phyloP scores from a whole-genome alignment of 352 stramenopile species.

The Globisporangium rhizosaccharum region DNA sequence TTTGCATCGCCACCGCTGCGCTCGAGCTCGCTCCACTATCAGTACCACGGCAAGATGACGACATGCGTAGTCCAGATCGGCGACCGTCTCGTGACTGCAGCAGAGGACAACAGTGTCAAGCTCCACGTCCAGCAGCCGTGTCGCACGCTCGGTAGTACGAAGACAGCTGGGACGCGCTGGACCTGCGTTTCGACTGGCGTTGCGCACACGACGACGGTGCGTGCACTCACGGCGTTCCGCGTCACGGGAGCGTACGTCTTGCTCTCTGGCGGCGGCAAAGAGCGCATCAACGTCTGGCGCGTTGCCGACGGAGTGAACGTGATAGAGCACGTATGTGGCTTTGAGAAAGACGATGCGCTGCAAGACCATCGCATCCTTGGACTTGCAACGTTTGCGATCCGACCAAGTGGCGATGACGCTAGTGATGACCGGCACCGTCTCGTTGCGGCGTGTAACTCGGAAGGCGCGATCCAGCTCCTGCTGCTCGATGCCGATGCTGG shows the following conservation, averaged over 20 bases:
- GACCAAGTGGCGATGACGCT: background rate
- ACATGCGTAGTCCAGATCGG: slow-evolving; percentile 52
- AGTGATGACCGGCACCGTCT: slow-evolving; percentile 31
- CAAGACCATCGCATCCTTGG: slow-evolving; percentile 85
- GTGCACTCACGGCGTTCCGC: slow-evolving; percentile 49
- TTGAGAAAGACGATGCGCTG: slow-evolving; percentile 45
- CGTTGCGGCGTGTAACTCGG: slow-evolving; percentile 69
- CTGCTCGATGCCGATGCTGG: slow-evolving; percentile 38
- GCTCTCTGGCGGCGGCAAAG: slow-evolving; percentile 75
- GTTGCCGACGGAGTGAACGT: slow-evolving; percentile 30
- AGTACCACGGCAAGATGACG: slow-evolving; percentile 72
- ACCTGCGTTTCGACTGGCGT: slow-evolving; percentile 43
- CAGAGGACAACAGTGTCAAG: slow-evolving; percentile 82
- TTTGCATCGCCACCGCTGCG: slow-evolving; percentile 13
- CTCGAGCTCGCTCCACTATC: slow-evolving; percentile 50
- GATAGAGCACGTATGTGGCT: slow-evolving; percentile 53
- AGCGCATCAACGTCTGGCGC: slow-evolving; percentile 73
- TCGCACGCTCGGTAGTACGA: too few species aligned
- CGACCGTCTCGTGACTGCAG: slow-evolving; percentile 54
- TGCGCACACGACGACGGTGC: slow-evolving; percentile 79
- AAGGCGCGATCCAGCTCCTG: slow-evolving; percentile 61
- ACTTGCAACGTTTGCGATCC: slow-evolving; percentile 48
- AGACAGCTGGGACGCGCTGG: slow-evolving; percentile 23
- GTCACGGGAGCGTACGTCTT: slow-evolving; percentile 36
- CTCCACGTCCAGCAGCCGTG: slow-evolving; percentile 31